A percentile compares a stretch with the other conserved stretches of the same genome.
These are phyloP conservation scores for Penicillium sp. DNA, from an alignment of 2,329 filamentous ascomycete genomes.

Conservation along the genomic window DNA sequence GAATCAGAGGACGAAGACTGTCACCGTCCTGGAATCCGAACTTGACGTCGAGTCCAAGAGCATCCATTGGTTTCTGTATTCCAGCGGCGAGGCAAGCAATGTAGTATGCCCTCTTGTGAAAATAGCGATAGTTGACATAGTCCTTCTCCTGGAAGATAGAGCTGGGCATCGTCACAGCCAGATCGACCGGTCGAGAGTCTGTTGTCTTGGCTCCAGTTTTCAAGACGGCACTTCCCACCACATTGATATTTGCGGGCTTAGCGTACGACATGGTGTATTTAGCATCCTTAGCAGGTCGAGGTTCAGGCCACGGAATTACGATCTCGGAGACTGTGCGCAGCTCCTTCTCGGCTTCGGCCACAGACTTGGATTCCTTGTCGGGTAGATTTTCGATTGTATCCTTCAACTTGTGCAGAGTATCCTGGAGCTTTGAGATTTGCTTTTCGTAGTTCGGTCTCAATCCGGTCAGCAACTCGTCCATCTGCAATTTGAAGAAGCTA, in stretches of 20 bases:
- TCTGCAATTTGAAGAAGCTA: constrained; percentile 66
- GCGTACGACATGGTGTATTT: constrained; percentile 80
- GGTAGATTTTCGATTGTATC: constrained; percentile 58
- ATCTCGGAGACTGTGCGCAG: constrained; percentile 67
- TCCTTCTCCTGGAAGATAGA: constrained; percentile 89
- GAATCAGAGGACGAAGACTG: constrained; percentile 68
- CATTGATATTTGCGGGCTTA: constrained; percentile 76
- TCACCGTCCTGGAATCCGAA: constrained; percentile 74
- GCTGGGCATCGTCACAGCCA: constrained; percentile 82
- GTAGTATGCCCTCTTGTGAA: constrained; percentile 92
- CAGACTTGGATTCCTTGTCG: constrained; percentile 49
- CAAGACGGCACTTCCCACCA: constrained; percentile 82
- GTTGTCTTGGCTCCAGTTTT: constrained; percentile 68
- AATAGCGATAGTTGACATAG: constrained; percentile 88
- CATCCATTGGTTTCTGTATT: constrained; percentile 58
- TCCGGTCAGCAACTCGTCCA: constrained; percentile 62
- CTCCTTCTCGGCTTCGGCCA: constrained; percentile 68
- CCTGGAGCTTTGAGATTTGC: constrained; percentile 54
- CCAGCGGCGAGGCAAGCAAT: constrained; percentile 76
- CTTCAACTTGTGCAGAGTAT: constrained; percentile 57
- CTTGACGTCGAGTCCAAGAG: constrained; percentile 55
- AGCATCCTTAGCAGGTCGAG: constrained; percentile 70
- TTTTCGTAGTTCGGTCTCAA: constrained; percentile 60
- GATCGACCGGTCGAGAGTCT: constrained; percentile 64
- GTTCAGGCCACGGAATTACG: constrained; percentile 80